Percentiles rank a stretch among this genome's conserved stretches.
phyloP scores from a whole-genome alignment of 78 protist species.

The Protostelium mycophagum region DNA sequence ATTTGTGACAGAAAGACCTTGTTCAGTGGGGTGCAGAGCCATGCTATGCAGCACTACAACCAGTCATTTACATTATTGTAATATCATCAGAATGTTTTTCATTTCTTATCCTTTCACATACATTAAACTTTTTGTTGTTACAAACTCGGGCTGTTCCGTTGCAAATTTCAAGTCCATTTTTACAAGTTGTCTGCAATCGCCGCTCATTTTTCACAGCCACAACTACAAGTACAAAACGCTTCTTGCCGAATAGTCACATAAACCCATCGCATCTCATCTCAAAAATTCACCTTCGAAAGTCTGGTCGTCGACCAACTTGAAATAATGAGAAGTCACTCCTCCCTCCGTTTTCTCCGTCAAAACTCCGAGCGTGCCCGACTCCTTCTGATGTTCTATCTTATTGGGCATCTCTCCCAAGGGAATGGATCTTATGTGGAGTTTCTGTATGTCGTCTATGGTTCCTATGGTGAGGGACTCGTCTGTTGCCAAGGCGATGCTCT shows the following conservation, averaged over 20 bases:
- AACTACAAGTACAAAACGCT: too few relatives aligned
- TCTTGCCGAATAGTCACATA: too few relatives aligned
- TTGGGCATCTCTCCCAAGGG: slow-evolving; percentile 82
- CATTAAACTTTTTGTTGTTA: too few relatives aligned
- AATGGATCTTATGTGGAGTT: slow-evolving; percentile 78
- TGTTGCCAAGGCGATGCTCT: slow-evolving; percentile 74
- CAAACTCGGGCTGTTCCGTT: too few relatives aligned
- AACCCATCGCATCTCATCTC: too few relatives aligned
- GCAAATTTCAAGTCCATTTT: too few relatives aligned
- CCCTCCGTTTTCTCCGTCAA: not conserved
- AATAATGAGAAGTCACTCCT: not conserved
- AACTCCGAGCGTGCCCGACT: not conserved
- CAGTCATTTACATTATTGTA: too few relatives aligned
- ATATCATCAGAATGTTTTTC: too few relatives aligned
- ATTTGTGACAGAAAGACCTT: not conserved
- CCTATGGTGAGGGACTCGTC: slow-evolving; percentile 48
- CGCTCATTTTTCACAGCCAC: too few relatives aligned
- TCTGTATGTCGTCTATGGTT: slow-evolving; percentile 85
- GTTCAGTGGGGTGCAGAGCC: not conserved
- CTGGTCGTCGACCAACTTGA: slow-evolving; percentile 54
- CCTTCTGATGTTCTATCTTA: slow-evolving; percentile 50
- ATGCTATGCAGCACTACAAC: not conserved
- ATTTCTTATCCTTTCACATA: too few relatives aligned
- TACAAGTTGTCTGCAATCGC: too few relatives aligned
- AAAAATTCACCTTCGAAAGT: slow-evolving; percentile 69